Percentiles rank a stretch among this genome's conserved stretches.
Conservation (phyloP, 1,139 yeast genomes). For the Lodderomyces pseudojiufengensis region DNA sequence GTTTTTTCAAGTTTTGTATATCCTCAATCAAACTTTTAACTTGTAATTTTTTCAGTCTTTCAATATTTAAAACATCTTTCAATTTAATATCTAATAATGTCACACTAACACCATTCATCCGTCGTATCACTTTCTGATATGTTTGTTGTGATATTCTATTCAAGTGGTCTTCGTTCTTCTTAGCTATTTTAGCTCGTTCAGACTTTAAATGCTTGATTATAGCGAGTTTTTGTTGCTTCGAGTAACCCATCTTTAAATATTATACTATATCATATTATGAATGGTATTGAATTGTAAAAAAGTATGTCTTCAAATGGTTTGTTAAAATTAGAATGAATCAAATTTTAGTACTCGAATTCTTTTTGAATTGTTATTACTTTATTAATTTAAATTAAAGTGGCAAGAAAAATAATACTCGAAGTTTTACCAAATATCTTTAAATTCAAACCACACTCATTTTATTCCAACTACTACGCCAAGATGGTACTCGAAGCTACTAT, state of each 20-base stretch:
- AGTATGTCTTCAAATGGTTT: too few relatives aligned
- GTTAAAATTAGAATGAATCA: too few relatives aligned
- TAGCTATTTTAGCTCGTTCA: constrained; percentile 19
- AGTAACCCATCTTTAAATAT: constrained; percentile 19
- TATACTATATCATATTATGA: not conserved
- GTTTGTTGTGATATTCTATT: constrained; percentile 20
- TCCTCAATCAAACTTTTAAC: constrained; percentile 28
- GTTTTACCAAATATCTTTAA: not conserved
- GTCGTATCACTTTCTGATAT: constrained; percentile 25
- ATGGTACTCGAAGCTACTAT: constrained; percentile 97
- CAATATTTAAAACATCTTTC: constrained; percentile 40
- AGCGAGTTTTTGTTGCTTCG: constrained; percentile 34
- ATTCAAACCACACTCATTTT: too few relatives aligned
- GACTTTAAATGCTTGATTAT: constrained; percentile 27
- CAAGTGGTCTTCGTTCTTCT: constrained; percentile 15
- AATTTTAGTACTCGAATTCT: too few relatives aligned
- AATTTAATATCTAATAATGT: constrained; percentile 38
- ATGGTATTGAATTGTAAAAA: not conserved
- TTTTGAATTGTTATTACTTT: too few relatives aligned
- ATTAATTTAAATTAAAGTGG: constrained; percentile 1
- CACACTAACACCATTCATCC: constrained; percentile 40
- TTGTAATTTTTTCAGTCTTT: constrained; percentile 36
- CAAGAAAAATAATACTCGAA: constrained; percentile 1
- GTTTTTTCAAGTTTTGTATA: constrained; percentile 18
- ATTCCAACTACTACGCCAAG: constrained; percentile 10